Conservation (phyloP, 1,139 yeast species). For the Meyerozyma smithsonii region DNA sequence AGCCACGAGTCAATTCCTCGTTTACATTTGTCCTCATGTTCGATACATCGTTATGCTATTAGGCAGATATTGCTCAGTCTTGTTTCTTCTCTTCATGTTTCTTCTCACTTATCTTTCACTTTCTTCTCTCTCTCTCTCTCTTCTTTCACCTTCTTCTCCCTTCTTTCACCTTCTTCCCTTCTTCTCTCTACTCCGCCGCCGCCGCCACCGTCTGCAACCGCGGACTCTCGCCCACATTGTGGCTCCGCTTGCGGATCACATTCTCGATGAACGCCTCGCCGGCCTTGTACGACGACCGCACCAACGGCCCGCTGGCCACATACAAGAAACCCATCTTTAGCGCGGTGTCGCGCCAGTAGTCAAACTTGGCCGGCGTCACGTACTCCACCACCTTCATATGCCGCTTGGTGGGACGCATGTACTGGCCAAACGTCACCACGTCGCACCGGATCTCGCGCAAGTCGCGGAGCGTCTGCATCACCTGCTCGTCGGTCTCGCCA, state of each 20-base stretch:
- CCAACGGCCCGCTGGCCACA: conserved; percentile 97
- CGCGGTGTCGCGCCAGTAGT: conserved; percentile 86
- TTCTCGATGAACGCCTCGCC: conserved; percentile 98
- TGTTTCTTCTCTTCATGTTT: no score
- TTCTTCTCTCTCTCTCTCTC: not conserved
- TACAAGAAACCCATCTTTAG: conserved; percentile 88
- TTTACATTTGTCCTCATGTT: no score
- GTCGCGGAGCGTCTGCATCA: conserved; percentile 68
- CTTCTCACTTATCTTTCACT: no score
- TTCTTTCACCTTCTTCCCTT: not conserved
- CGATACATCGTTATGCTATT: no score
- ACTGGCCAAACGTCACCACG: conserved; percentile 97
- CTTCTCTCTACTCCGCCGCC: not conserved
- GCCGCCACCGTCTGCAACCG: conserved; percentile 18
- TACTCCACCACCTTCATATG: conserved; percentile 98
- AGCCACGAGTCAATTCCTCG: no score
- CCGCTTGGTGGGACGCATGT: conserved; percentile 98
- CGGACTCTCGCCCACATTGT: conserved; percentile 44
- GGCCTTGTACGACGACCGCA: conserved; percentile 94
- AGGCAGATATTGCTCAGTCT: no score
- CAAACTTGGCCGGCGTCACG: conserved; percentile 91
- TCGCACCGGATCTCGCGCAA: conserved; percentile 77
- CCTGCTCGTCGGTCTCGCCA: conserved; percentile 92
- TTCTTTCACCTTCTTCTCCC: not conserved
- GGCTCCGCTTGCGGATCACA: conserved; percentile 72